Conservation (phyloP, 345 rosid species). For the Ailanthus altissimus region DNA sequence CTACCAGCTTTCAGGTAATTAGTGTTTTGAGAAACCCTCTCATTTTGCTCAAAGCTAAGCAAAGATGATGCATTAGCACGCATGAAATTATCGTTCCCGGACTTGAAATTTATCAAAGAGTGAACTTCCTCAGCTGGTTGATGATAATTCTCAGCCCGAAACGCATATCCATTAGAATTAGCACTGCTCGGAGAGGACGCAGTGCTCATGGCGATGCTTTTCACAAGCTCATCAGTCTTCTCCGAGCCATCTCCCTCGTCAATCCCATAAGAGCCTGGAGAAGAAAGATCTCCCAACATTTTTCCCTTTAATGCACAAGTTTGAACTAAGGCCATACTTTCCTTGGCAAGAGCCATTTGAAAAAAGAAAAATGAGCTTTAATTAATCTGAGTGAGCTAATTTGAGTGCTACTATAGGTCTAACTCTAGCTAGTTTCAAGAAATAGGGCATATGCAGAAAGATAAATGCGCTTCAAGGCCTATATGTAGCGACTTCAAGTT, state of each 20-base stretch:
- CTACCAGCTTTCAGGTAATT: neutral
- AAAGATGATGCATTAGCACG: constrained; percentile 55
- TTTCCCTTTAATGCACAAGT: constrained; percentile 27
- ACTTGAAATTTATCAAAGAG: constrained; percentile 67
- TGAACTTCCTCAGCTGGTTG: constrained; percentile 44
- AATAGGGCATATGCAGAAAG: constrained; percentile 15
- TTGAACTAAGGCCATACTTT: constrained; percentile 25
- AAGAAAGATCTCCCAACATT: constrained; percentile 37
- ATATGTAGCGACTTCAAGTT: constrained; percentile 22
- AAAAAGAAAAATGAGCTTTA: constrained; percentile 10
- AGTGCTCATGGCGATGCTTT: constrained; percentile 26
- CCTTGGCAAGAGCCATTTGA: constrained; percentile 54
- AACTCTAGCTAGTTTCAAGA: constrained; percentile 11
- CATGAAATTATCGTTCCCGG: constrained; percentile 27
- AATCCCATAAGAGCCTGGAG: constrained; percentile 33
- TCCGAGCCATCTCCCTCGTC: constrained; percentile 35
- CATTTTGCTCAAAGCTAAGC: constrained; percentile 62
- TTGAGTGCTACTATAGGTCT: neutral
- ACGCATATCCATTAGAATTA: constrained; percentile 48
- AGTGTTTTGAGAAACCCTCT: constrained; percentile 21
- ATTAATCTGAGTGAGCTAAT: too few species aligned
- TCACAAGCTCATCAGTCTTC: constrained; percentile 25
- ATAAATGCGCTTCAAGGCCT: constrained; percentile 18
- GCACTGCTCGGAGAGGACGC: constrained; percentile 47
- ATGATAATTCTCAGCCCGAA: constrained; percentile 31